These are phyloP conservation scores for Dipteronia sinensis DNA, from an alignment of 345 rosid species.

Conservation along the genomic window DNA sequence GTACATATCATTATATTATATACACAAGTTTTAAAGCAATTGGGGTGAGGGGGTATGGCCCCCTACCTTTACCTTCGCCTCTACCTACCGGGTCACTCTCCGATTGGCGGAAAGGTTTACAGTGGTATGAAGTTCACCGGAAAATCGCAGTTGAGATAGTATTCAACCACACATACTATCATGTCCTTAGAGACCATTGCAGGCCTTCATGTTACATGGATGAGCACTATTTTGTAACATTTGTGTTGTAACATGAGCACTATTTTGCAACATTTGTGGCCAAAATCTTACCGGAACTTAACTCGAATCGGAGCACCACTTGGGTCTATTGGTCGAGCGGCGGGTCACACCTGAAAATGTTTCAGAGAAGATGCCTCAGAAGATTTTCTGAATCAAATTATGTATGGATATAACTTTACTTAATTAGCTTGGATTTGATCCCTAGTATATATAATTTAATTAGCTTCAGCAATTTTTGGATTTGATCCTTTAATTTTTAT, in stretches of 20 bases:
- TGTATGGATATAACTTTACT: conserved; percentile 28
- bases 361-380: conserved; percentile 30
- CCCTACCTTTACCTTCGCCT: too few species aligned
- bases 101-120: conserved; percentile 38
- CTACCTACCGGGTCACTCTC: too few species aligned
- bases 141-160: conserved; percentile 21
- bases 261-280: conserved; percentile 36
- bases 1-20: too few species aligned
- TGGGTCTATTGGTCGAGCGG: conserved; percentile 47
- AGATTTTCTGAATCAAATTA: conserved; percentile 23
- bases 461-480: not conserved
- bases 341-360: conserved; percentile 35
- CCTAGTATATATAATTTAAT: too few species aligned
- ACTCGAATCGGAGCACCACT: conserved; percentile 35
- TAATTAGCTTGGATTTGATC: conserved; percentile 22
- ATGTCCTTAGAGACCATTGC: conserved; percentile 26
- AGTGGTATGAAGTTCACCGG: conserved; percentile 37
- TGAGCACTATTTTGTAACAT: conserved; percentile 41
- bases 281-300: conserved; percentile 17
- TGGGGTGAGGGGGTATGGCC: too few species aligned
- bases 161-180: conserved; percentile 31
- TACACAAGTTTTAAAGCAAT: too few species aligned
- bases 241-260: conserved; percentile 45
- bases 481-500: too few species aligned
- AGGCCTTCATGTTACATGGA: conserved; percentile 37